Evolutionary conservation across 257 asterid genomes (phyloP), one percentile per base, ranked within the genome.

Genomic region (Solanum piurae): DNA sequence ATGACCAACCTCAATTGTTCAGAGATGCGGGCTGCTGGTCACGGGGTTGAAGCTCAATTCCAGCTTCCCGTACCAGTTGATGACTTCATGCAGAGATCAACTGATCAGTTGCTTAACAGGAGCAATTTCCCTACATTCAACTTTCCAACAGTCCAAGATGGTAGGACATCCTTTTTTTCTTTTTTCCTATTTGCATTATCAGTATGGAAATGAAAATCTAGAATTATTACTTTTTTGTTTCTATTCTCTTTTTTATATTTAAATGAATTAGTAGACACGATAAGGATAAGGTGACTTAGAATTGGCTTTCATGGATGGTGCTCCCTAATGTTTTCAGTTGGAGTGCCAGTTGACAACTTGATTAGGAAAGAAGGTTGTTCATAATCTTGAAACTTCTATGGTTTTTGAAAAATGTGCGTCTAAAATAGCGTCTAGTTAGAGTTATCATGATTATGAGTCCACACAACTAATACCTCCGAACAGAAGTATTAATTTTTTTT

Each of bases 21-120:
- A 37, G 99, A 97, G 93, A 97, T 97, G 99, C 91, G 95, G 88
- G 99, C 98, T 73, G 98, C 99, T 90, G 99, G 99, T 86, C 98
- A 97, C 82, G 98, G 97, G 76, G 95, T 97, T 86, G 98, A 97
- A 87, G 98, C 96, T 87, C 98, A 95, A 74, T 97, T 97, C 90
- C 98, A 94, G 93, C 93, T 95, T 91, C 98, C 98, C 9, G 93
- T 97, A 38, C 94, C 96, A 27, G 99, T 97, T 83, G 98, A 97
- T 87, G 99, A 95, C 87, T 95, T 97, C 92, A 97, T 97, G 98
- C 99, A 93, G 89, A 91, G 98, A 93, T 93, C 98, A 49, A 91
- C 98, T 0, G 98, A 97, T 91, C 98, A 97, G 90, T 92, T 97
- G 83, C 94, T 97, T 36, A 95, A 89, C 88, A 91, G 96, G 88